Evolutionary conservation across 78 protist genomes (phyloP).

Genomic region (Dictyostelium citrinum): DNA sequence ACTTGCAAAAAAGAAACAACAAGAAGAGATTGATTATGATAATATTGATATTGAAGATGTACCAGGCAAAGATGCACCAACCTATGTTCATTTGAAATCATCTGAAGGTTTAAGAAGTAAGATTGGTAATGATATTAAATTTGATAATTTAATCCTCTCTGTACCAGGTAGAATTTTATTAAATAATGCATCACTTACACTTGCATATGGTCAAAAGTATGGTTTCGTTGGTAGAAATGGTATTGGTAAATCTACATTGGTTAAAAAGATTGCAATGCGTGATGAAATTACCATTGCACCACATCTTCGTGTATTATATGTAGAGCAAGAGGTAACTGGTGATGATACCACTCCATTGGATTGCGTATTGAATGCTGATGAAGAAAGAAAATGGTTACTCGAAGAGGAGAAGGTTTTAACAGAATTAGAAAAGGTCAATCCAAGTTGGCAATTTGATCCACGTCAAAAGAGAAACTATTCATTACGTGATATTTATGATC

Average conservation of each 20-base stretch:
- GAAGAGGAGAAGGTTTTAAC: conserved; percentile 73
- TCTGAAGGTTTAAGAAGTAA: conserved; percentile 27
- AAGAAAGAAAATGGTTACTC: conserved; percentile 83
- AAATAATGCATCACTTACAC: conserved; percentile 50
- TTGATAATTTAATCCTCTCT: conserved; percentile 68
- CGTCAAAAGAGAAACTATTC: conserved; percentile 72
- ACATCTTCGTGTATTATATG: conserved; percentile 86
- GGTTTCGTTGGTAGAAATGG: conserved; percentile 97
- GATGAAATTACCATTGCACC: conserved; percentile 81
- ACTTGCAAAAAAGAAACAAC: conserved; percentile 4
- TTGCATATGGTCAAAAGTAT: conserved; percentile 83
- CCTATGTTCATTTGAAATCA: conserved; percentile 65
- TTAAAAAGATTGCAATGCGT: conserved; percentile 85
- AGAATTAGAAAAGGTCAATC: conserved; percentile 37
- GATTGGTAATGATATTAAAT: conserved; percentile 75
- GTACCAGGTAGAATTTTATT: conserved; percentile 82
- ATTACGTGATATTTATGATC: conserved; percentile 75
- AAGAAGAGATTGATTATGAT: conserved; percentile 57
- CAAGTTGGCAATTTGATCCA: conserved; percentile 62
- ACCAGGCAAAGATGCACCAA: conserved; percentile 65
- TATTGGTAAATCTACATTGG: conserved; percentile 95
- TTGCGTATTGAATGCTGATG: conserved; percentile 88
- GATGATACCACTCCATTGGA: conserved; percentile 85
- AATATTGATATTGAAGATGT: conserved; percentile 57
- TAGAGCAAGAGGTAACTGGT: conserved; percentile 93